Evolutionary conservation across 2,329 filamentous ascomycete species (phyloP), one percentile per base, ranked within the genome.

Genomic region (Trichoderma semiorbis): DNA sequence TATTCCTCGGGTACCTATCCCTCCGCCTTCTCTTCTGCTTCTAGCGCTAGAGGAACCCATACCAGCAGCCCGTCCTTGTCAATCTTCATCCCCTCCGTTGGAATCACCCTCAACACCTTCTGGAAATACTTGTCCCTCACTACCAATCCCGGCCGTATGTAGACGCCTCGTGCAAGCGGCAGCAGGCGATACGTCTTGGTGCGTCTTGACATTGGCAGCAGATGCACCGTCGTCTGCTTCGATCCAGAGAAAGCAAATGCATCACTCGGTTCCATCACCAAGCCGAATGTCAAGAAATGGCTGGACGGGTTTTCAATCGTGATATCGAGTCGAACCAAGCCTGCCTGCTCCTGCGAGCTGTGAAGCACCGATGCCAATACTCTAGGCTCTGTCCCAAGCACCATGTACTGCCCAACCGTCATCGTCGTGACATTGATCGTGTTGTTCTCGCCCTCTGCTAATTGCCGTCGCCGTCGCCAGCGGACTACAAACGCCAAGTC

Each of bases 61-160:
- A 92, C 78, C 75, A 90, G 76, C 26, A 92, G 78, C 0, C 89
- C 90, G 4, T 91, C 89, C 80, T 90, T 91, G 72, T 90, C 88
- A 65, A 84, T 83, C 79, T 86, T 89, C 84, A 90, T 91, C 26
- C 90, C 92, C 78, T 91, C 92, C 0, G 93, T 95, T 2, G 93
- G 91, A 72, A 94, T 89, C 28, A 97, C 90, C 74, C 92, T 90
- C 73, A 98, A 81, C 55, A 92, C 90, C 85, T 98, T 97, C 80
- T 97, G 94, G 81, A 97, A 98, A 77, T 97, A 97, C 76, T 92
- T 91, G 83, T 97, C 95, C 73, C 93, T 87, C 50, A 98, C 93
- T 73, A 92, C 89, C 73, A 97, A 82, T 50, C 88, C 88, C 2
- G 94, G 93, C 65, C 80, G 86, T 71, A 95, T 88, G 89, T 92